Conservation (phyloP, 2,329 filamentous ascomycete genomes). For the Myotisia sp. region DNA sequence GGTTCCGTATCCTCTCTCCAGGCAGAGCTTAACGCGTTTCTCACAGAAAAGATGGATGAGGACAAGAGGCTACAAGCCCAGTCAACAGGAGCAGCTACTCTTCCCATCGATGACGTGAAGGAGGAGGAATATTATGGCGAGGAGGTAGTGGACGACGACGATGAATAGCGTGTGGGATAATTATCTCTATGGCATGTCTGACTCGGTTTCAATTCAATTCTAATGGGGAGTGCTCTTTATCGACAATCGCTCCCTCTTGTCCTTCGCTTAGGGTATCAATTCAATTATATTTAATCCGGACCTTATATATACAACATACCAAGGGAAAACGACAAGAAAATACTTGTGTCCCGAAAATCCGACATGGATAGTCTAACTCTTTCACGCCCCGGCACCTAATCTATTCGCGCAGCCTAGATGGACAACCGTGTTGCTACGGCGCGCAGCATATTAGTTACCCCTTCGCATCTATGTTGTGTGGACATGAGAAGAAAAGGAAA, state of each 20-base stretch:
- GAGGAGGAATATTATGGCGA: slow-evolving; percentile 71
- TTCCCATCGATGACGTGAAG: slow-evolving; percentile 23
- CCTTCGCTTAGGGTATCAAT: slow-evolving; percentile 29
- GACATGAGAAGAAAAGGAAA: neutral
- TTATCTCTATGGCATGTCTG: no score
- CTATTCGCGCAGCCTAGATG: slow-evolving; percentile 62
- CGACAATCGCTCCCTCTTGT: no score
- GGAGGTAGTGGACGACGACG: slow-evolving; percentile 46
- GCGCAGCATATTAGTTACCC: slow-evolving; percentile 5
- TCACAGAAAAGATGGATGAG: slow-evolving; percentile 49
- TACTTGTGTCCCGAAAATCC: slow-evolving; percentile 4
- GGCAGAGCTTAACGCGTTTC: slow-evolving; percentile 42
- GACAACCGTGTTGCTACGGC: slow-evolving; percentile 44
- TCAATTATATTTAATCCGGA: no score
- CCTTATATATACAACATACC: slow-evolving; percentile 9
- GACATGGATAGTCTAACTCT: slow-evolving; percentile 12
- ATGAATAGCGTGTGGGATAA: slow-evolving; percentile 9
- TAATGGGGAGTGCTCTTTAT: no score
- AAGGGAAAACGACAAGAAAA: slow-evolving; percentile 7
- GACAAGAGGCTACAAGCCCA: slow-evolving; percentile 35
- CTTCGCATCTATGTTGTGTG: neutral
- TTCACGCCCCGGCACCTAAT: slow-evolving; percentile 17
- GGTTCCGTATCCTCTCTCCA: slow-evolving; percentile 39
- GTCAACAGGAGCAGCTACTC: slow-evolving; percentile 9
- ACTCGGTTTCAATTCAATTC: no score